Evolutionary conservation across 2,329 filamentous ascomycete species (phyloP).

Genomic region (Cladosporium phlei): DNA sequence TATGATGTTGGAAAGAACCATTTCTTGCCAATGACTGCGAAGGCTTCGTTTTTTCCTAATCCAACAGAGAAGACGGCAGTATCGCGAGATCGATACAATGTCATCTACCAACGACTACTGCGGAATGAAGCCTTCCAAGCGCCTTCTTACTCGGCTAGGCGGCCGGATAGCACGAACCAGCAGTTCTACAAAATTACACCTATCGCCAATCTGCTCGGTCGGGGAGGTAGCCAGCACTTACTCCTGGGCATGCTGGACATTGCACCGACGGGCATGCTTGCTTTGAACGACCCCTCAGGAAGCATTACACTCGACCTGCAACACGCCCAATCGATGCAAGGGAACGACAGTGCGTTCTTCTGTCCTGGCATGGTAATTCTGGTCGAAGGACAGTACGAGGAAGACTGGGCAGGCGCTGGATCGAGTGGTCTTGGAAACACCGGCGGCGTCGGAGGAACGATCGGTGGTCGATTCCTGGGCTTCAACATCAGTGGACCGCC

Average conservation of each 20-base stretch:
- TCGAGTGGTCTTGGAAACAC: constrained; percentile 59
- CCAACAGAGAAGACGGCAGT: constrained; percentile 76
- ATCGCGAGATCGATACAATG: constrained; percentile 85
- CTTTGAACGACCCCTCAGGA: constrained; percentile 81
- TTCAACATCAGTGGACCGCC: constrained; percentile 90
- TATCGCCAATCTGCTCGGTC: constrained; percentile 69
- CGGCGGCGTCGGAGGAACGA: constrained; percentile 79
- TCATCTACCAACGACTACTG: constrained; percentile 86
- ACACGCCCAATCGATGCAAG: constrained; percentile 73
- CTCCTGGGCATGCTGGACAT: constrained; percentile 77
- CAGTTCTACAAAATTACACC: constrained; percentile 84
- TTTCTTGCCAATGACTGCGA: constrained; percentile 62
- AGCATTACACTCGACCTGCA: constrained; percentile 79
- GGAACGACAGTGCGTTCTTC: constrained; percentile 77
- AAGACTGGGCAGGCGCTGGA: constrained; percentile 70
- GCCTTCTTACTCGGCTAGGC: constrained; percentile 61
- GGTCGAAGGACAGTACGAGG: constrained; percentile 93
- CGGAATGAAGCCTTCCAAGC: constrained; percentile 91
- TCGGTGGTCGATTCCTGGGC: constrained; percentile 86
- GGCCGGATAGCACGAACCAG: constrained; percentile 46
- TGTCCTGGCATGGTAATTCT: constrained; percentile 93
- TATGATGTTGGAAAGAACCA: constrained; percentile 83
- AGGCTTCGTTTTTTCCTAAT: constrained; percentile 56
- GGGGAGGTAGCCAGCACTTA: constrained; percentile 78
- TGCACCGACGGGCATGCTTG: constrained; percentile 74